Percentiles rank a stretch among this genome's conserved stretches.
Evolutionary conservation across 768 basidiomycete species (phyloP).

Genomic region (Kwoniella pini): DNA sequence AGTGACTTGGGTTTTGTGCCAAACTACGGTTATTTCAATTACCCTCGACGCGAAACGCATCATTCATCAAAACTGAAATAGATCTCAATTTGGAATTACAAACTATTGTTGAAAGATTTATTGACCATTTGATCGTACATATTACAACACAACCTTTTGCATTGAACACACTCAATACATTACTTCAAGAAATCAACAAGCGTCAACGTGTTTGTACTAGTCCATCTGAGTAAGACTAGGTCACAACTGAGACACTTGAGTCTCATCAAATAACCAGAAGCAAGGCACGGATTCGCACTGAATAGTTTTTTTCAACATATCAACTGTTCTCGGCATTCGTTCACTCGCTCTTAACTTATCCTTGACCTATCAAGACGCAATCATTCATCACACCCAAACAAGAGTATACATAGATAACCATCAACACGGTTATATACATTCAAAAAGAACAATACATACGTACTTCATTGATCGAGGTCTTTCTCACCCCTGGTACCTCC

Average conservation of each 20-base stretch:
- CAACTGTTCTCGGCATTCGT: neutral
- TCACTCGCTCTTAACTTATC: neutral
- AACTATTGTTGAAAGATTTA: too few relatives aligned
- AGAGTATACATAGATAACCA: neutral
- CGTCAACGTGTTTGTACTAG: conserved; percentile 2
- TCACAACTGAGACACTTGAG: neutral
- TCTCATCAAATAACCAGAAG: neutral
- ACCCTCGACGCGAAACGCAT: too few relatives aligned
- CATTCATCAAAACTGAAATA: too few relatives aligned
- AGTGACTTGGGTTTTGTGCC: too few relatives aligned
- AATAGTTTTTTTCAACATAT: neutral
- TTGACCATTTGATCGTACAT: too few relatives aligned
- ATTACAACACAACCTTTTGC: too few relatives aligned
- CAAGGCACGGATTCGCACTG: conserved; percentile 10
- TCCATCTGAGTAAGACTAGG: neutral
- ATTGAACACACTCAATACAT: too few relatives aligned
- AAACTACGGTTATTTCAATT: too few relatives aligned
- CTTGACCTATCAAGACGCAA: conserved; percentile 2
- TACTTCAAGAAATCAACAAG: too few relatives aligned
- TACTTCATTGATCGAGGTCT: neutral
- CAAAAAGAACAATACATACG: neutral
- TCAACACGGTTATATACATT: neutral
- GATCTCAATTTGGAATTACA: too few relatives aligned
- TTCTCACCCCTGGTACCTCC: neutral
- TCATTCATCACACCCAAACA: neutral